Conservation (phyloP, 2,329 filamentous ascomycete species). For the Penicillium decumbens region DNA sequence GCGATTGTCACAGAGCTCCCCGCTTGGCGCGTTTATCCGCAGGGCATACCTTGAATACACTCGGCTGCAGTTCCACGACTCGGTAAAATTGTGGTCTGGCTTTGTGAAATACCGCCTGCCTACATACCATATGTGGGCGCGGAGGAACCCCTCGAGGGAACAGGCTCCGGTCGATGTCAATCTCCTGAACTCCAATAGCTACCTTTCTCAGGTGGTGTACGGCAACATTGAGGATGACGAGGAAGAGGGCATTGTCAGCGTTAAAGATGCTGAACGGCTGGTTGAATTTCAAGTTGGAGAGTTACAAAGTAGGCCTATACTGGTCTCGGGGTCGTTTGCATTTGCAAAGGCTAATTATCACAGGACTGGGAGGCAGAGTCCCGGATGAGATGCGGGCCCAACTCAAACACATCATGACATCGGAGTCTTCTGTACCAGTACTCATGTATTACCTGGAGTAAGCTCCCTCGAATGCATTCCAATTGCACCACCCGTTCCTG, state of each 20-base stretch:
- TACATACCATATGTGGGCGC: slow-evolving; percentile 60
- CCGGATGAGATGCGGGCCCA: slow-evolving; percentile 68
- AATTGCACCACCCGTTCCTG: slow-evolving; percentile 3
- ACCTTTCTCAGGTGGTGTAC: slow-evolving; percentile 50
- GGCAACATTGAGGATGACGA: slow-evolving; percentile 43
- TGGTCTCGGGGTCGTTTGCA: not conserved
- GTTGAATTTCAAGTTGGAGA: slow-evolving; percentile 84
- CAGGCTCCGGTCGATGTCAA: slow-evolving; percentile 58
- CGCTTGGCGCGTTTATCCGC: slow-evolving; percentile 75
- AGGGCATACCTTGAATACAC: slow-evolving; percentile 74
- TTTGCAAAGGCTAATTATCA: slow-evolving; percentile 20
- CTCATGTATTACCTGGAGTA: slow-evolving; percentile 71
- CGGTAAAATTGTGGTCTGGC: slow-evolving; percentile 71
- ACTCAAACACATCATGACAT: slow-evolving; percentile 63
- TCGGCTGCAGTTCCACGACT: slow-evolving; percentile 73
- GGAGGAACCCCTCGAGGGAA: slow-evolving; percentile 46
- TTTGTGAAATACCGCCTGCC: slow-evolving; percentile 77
- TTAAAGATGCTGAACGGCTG: slow-evolving; percentile 73
- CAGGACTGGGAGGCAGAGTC: slow-evolving; percentile 71
- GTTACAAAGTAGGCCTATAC: slow-evolving; percentile 63
- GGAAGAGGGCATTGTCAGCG: slow-evolving; percentile 55
- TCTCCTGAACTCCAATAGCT: slow-evolving; percentile 51
- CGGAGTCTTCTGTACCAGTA: slow-evolving; percentile 64
- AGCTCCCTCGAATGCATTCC: slow-evolving; percentile 7
- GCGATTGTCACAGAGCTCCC: slow-evolving; percentile 66